phyloP scores from a whole-genome alignment of 352 stramenopile genomes.

The Thraustochytrium striatum region DNA sequence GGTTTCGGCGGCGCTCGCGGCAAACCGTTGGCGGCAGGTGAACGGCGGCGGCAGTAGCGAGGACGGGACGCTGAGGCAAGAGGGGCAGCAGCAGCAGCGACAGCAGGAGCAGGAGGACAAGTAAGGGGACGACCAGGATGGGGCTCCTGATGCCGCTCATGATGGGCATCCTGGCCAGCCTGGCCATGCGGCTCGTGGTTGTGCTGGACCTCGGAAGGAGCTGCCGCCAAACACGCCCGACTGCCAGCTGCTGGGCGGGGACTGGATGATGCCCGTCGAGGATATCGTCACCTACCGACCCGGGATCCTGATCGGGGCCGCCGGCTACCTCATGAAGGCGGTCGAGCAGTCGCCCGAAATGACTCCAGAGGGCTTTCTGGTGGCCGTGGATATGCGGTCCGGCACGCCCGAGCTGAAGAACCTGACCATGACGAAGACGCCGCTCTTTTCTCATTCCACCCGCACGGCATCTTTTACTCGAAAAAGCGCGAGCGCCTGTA shows the following conservation, averaged over 20 bases:
- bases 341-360: background rate
- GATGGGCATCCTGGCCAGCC: background rate
- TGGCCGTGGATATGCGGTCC: background rate
- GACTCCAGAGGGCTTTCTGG: background rate
- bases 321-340: background rate
- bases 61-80: background rate
- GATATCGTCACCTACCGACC: constrained; percentile 26
- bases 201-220: background rate
- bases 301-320: background rate
- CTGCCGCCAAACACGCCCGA: background rate
- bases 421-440: background rate
- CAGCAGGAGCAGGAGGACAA: too few relatives aligned
- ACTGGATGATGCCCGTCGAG: background rate
- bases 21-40: too few relatives aligned
- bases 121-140: background rate
- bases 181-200: background rate
- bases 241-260: background rate
- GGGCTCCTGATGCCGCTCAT: background rate
- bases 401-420: background rate
- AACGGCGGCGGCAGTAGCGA: background rate
- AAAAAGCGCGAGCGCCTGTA: background rate
- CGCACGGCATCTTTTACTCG: constrained; percentile 31
- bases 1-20: too few relatives aligned
- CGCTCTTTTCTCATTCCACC: background rate
- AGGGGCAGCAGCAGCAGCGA: background rate